Percentiles rank a stretch among this genome's conserved stretches.
Conservation (phyloP, 805 yeast species). For the Zygosaccharomyces siamensis region DNA sequence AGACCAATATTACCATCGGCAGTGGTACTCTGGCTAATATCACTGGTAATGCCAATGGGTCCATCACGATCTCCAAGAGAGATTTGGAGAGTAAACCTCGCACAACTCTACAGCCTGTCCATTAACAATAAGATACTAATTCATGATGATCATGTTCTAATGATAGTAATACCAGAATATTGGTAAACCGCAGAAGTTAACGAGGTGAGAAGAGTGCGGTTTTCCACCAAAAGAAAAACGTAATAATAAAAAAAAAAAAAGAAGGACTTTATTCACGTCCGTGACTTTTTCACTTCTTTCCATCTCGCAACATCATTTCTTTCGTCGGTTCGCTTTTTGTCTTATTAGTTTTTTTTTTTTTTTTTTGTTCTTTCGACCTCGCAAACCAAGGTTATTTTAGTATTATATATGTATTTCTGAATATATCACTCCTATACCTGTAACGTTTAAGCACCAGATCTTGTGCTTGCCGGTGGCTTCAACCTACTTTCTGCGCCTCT, state of each 20-base stretch:
- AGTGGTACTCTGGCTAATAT: not conserved
- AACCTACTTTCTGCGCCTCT: no score
- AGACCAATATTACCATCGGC: constrained; percentile 1
- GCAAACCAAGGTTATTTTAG: not conserved
- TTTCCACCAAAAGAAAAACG: not conserved
- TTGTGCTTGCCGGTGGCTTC: not conserved
- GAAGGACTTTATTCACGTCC: not conserved
- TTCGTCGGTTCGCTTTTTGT: not conserved
- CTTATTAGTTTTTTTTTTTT: not conserved
- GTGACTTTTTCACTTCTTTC: not conserved
- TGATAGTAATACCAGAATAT: not conserved
- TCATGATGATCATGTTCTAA: not conserved
- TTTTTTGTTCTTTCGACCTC: not conserved
- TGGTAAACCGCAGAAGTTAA: not conserved
- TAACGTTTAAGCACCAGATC: not conserved
- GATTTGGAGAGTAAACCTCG: not conserved
- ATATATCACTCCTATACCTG: not conserved
- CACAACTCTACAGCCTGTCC: not conserved
- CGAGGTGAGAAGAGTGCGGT: not conserved
- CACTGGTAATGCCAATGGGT: constrained; percentile 3
- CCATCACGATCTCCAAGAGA: constrained; percentile 1
- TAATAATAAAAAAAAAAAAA: not conserved
- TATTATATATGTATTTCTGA: not conserved
- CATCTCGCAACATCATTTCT: not conserved
- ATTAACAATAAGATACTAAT: not conserved